Evolutionary conservation across 2,329 filamentous ascomycete species (phyloP), one percentile per base, ranked within the genome.

Genomic region (Ilyonectria robusta): DNA sequence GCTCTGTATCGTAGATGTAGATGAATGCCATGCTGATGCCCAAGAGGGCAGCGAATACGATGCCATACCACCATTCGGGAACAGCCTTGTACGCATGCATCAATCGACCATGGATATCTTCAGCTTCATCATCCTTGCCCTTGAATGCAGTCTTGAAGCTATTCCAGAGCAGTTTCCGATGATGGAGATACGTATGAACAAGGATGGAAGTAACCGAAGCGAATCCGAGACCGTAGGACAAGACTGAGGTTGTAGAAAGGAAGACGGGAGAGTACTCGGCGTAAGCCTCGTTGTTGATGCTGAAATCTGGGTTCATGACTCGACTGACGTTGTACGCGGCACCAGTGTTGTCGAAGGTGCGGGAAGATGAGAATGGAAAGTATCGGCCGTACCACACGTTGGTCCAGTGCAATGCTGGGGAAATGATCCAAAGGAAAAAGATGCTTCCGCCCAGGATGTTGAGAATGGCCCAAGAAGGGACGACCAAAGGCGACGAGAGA

Each of bases 311-410:
- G 51, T 84, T 85, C 29, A 92, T 82, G 48, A 92, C 89, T 6
- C 82, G 81, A 11, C 81, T 80, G 1, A 88, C 87, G 69, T 91
- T 85, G 78, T 92, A 92, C 1, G 77, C 66, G 3, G 79, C 71
- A 6, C 87, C 89, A 0, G 83, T 89, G 73, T 91, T 90, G 77
- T 91, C 89, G 83, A 87, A 89, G 69, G 84, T 87, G 77, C 53
- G 83, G 85, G 26, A 86, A 83, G 58, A 88, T 89, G 29, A 87
- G 75, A 65, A 86, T 68, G 56, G 85, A 8, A 68, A 65, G 44
- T 53, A 68, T 15, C 46, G 23, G 2, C 60, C 65, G 40, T 61
- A 65, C 62, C 65, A 68, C 19, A 59, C 42, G 35, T 64, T 59
- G 13, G 26, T 46, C 65, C 65, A 68, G 23, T 68, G 65, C 15